Evolutionary conservation across 768 basidiomycete species (phyloP).

Genomic region (Tulasnella sp.): DNA sequence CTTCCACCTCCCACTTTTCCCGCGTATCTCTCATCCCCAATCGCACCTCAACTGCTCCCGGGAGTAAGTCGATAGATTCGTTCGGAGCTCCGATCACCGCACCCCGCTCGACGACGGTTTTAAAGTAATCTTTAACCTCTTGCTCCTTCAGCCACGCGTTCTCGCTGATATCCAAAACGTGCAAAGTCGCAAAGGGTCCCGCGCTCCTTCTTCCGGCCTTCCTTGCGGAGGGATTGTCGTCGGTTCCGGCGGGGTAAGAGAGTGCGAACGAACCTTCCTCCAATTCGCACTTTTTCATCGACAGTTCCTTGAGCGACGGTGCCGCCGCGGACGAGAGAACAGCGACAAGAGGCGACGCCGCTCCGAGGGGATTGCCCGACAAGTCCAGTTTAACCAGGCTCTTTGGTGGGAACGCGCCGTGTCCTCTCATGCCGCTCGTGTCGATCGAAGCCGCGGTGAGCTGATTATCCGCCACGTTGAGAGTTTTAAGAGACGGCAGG

Average conservation of each 20-base stretch:
- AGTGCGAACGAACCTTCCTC: constrained; percentile 5
- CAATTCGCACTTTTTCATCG: constrained; percentile 27
- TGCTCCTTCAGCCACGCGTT: constrained; percentile 10
- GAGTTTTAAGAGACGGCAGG: constrained; percentile 57
- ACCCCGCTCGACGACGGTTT: constrained; percentile 42
- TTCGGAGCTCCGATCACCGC: constrained; percentile 1
- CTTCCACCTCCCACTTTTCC: constrained; percentile 77
- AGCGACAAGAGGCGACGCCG: constrained; percentile 32
- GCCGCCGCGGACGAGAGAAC: constrained; percentile 44
- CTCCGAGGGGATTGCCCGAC: constrained; percentile 62
- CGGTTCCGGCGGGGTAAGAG: background rate
- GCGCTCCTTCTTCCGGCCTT: constrained; percentile 1
- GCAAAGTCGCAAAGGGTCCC: constrained; percentile 37
- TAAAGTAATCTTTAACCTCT: constrained; percentile 36
- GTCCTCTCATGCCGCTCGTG: constrained; percentile 30
- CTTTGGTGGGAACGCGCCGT: constrained; percentile 44
- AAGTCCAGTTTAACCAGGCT: constrained; percentile 57
- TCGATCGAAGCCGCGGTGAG: constrained; percentile 56
- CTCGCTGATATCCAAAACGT: constrained; percentile 30
- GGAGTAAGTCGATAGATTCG: constrained; percentile 6
- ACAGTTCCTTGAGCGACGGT: constrained; percentile 54
- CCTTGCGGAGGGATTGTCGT: background rate
- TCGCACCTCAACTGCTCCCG: background rate
- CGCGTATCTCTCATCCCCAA: constrained; percentile 68
- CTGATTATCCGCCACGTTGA: constrained; percentile 67